Evolutionary conservation across 1,139 yeast species (phyloP).

Genomic region (Taiozyma sp.): DNA sequence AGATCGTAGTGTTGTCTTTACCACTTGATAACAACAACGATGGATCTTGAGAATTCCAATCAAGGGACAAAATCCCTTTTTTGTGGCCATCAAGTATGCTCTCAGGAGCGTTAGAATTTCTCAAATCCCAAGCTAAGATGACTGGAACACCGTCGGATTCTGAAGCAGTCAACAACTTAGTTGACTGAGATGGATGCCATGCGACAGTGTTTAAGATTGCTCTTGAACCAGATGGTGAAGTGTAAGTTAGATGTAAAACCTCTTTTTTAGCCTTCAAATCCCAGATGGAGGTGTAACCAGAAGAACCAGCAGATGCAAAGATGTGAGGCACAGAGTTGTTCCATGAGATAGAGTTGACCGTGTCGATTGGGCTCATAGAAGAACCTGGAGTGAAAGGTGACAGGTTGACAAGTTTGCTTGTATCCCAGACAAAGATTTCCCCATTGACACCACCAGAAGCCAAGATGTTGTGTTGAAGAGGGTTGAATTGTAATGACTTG

Average conservation of each 20-base stretch:
- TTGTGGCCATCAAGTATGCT: constrained; percentile 72
- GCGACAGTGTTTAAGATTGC: constrained; percentile 66
- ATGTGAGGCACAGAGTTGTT: constrained; percentile 82
- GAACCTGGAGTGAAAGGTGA: constrained; percentile 71
- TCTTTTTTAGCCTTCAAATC: constrained; percentile 86
- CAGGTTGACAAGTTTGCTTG: constrained; percentile 45
- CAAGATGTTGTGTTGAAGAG: constrained; percentile 64
- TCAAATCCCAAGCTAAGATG: constrained; percentile 87
- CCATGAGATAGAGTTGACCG: constrained; percentile 84
- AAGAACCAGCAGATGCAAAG: constrained; percentile 80
- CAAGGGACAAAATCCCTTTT: constrained; percentile 84
- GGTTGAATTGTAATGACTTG: constrained; percentile 73
- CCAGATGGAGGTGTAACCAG: constrained; percentile 90
- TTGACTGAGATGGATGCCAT: constrained; percentile 87
- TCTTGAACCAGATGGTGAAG: constrained; percentile 40
- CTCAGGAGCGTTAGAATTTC: constrained; percentile 90
- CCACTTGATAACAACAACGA: constrained; percentile 81
- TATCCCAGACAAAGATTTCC: constrained; percentile 88
- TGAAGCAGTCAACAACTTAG: constrained; percentile 84
- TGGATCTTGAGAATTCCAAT: constrained; percentile 90
- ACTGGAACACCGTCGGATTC: constrained; percentile 79
- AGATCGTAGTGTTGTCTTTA: constrained; percentile 78
- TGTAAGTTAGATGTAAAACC: constrained; percentile 74
- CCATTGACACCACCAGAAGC: constrained; percentile 89
- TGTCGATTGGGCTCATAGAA: constrained; percentile 79